Evolutionary conservation across 2,329 filamentous ascomycete genomes (phyloP).

Genomic region (Neopestalotiopsis clavispora): DNA sequence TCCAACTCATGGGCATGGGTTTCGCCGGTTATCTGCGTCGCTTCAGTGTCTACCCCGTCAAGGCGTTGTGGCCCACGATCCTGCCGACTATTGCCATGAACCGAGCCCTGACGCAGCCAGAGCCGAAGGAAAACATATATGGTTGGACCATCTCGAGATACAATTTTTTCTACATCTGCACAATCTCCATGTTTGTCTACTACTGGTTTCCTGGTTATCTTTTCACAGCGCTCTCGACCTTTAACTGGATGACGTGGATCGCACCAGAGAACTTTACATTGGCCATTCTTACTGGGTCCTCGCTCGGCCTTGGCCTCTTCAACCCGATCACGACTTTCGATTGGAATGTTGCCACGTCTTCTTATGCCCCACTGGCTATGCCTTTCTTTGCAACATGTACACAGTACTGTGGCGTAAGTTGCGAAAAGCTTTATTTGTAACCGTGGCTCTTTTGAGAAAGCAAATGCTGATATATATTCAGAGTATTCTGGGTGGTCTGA

Average conservation of each 20-base stretch:
- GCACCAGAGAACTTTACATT: conserved; percentile 48
- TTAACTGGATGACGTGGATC: conserved; percentile 59
- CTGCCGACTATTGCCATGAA: conserved; percentile 44
- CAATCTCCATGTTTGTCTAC: conserved; percentile 46
- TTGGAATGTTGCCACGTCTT: conserved; percentile 45
- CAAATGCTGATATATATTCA: not conserved
- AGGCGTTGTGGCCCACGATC: conserved; percentile 47
- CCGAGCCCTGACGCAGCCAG: conserved; percentile 35
- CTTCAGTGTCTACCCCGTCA: conserved; percentile 44
- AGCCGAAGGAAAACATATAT: conserved; percentile 42
- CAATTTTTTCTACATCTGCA: conserved; percentile 47
- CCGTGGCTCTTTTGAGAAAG: not conserved
- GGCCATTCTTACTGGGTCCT: conserved; percentile 47
- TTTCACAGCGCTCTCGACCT: conserved; percentile 47
- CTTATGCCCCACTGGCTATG: conserved; percentile 41
- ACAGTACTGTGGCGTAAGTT: conserved; percentile 30
- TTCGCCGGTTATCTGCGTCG: conserved; percentile 44
- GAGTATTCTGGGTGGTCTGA: conserved; percentile 33
- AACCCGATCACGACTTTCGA: conserved; percentile 57
- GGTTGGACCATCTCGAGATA: conserved; percentile 51
- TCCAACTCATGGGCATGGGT: conserved; percentile 49
- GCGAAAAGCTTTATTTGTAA: not conserved
- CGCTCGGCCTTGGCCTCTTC: conserved; percentile 45
- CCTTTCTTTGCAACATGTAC: conserved; percentile 46
- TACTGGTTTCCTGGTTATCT: conserved; percentile 55